Percentiles rank a stretch among this genome's conserved stretches.
Evolutionary conservation across 441 rosid genomes (phyloP).

Genomic region (Adansonia gregorii): DNA sequence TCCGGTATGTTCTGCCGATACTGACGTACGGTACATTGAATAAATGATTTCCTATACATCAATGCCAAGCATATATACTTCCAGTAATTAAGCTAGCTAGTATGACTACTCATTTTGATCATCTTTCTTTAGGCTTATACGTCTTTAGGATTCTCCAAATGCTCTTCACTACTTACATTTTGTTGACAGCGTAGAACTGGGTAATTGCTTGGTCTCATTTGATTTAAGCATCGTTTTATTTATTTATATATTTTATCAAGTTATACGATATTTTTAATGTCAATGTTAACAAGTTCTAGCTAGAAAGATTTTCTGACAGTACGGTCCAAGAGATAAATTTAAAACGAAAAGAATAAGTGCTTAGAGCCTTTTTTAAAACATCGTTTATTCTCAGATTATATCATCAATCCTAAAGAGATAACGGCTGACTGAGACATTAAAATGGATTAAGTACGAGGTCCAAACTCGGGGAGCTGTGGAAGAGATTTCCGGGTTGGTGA

Average conservation of each 20-base stretch:
- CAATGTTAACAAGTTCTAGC: no score
- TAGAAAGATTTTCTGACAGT: not conserved
- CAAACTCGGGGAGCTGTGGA: not conserved
- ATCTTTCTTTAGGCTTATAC: not conserved
- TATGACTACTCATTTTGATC: not conserved
- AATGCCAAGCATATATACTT: not conserved
- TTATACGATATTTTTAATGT: not conserved
- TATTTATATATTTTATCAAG: no score
- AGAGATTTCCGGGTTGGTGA: conserved; percentile 33
- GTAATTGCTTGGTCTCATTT: not conserved
- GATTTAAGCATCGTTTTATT: no score
- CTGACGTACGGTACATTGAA: no score
- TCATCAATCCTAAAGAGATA: not conserved
- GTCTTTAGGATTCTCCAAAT: not conserved
- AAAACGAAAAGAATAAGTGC: not conserved
- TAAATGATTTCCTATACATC: not conserved
- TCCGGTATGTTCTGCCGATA: not conserved
- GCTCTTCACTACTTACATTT: not conserved
- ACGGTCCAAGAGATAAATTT: not conserved
- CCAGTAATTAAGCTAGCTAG: no score
- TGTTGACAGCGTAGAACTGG: not conserved
- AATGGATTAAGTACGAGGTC: not conserved
- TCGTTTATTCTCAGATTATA: not conserved
- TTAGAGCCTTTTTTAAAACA: not conserved
- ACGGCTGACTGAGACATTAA: conserved; percentile 5